Base-by-base conservation (phyloP, 352 stramenopile genomes). In the Pythium grandisporangium region DNA sequence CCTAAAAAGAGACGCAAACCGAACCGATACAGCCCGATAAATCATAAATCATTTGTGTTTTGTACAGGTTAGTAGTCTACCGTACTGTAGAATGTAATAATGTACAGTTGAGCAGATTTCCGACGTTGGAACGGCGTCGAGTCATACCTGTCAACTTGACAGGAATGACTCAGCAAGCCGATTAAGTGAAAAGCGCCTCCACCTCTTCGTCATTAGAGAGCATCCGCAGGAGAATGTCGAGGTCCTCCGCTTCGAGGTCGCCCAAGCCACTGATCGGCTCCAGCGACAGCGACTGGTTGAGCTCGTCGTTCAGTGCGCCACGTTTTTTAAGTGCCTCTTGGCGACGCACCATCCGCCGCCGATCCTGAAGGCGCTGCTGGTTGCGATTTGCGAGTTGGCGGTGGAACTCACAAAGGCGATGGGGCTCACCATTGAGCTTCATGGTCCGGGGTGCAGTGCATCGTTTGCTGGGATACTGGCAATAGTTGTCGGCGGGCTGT, bases 191-290 rank as follows among this genome's bases (percentile, higher is more conserved):
- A 12, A 42, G 19, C 1, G 39, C 12, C 10, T 30, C 33, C 13
- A 33, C 24, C 6, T 53, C 33, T 25, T 53, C 44, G 17, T 33
- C 42, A 32, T 21, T 42, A 21, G 30, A 33, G 5, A 58, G 51
- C 10, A 58, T 37, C 21, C 53, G 41, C 17, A 58, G 32, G 20
- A 58, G 33, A 16, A 58, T 58, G 11, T 58, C 51, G 2, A 58
- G 38, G 25, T 58, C 51, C 21, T 58, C 51, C 6, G 42, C 33
- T 11, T n/a, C 35, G 5, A 56, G 48, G 20, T 56, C 48, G 7
- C 41, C 21, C 2, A 53, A 27, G 17, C 51, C 43, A 6, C 53
- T 44, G 1, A 53, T 17, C 2, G 30, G 39, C 10, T 34, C 30
- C 11, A 25, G 27, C 16, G 14, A 14, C 27, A 32, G 10, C 8